Evolutionary conservation across 1,139 yeast species (phyloP), one percentile per base, ranked within the genome.

Genomic region (Blastobotrys niveus): DNA sequence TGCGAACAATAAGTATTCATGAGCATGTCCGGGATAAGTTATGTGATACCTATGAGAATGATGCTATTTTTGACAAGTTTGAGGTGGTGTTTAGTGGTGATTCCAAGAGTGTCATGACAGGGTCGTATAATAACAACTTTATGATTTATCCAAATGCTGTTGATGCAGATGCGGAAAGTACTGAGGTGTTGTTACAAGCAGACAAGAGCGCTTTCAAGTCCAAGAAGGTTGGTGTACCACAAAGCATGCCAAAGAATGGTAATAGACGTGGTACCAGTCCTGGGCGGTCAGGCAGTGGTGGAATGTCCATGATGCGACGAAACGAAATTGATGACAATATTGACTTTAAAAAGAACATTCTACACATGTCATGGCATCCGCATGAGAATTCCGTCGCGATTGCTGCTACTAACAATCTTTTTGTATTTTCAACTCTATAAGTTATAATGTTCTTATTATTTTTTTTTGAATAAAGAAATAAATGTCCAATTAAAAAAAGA

Each of bases 361-460:
- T 91, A 66, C 97, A 91, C 69, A 74, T 88, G 66, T 88, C 97
- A 62, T 93, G 99, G 98, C 98, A 93, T 71, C 98, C 98, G 53
- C 76, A 74, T 59, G 98, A 93, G 69, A 87, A 91, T 68, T 82
- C 94, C 42, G 95, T 93, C 55, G 98, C 98, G 36, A 86, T 93
- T 61, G 98, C 97, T 42, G 98, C 98, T 26, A 93, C 99, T 22
- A 93, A 93, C 70, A 93, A 93, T 68, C 57, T 68, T 45, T 70
- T 68, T 60, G 72, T 68, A 49, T 70, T 70, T 50, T 63, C 68
- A 22, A 60, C 67, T 14, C 50, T 62, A 48, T 64, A 52, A 47
- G 24, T 9, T 20, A 30, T 15, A 24, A 17, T 30, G 7, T 30
- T 14, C 33, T 30, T 14, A 30, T 17, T 8, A 7, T 7, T 30